Percentiles rank a stretch among this genome's conserved stretches.
Conservation (phyloP, 2,329 filamentous ascomycete species). For the Sphaerulina populicola region DNA sequence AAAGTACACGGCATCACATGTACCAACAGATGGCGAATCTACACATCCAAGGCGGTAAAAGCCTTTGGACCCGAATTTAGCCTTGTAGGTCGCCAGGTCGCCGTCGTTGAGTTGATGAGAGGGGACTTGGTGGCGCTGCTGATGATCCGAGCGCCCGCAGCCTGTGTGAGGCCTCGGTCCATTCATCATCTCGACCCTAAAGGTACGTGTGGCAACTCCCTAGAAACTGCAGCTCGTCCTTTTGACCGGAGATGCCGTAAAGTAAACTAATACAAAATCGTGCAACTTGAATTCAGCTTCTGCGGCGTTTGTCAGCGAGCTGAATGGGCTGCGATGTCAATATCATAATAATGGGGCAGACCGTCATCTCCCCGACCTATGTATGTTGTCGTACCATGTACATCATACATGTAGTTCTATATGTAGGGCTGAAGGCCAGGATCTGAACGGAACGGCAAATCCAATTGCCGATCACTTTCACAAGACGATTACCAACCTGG, state of each 20-base stretch:
- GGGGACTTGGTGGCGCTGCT: slow-evolving; percentile 5
- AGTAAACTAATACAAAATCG: no score
- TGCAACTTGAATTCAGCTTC: neutral
- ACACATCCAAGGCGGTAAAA: no score
- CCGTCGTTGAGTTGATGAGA: no score
- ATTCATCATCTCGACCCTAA: neutral
- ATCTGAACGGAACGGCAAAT: neutral
- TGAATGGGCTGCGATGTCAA: neutral
- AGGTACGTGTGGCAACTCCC: slow-evolving; percentile 5
- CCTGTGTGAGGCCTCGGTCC: neutral
- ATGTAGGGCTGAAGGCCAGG: slow-evolving; percentile 1
- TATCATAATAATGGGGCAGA: neutral
- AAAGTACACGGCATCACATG: no score
- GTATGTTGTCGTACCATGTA: no score
- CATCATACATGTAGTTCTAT: neutral
- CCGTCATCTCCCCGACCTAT: neutral
- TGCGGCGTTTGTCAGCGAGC: slow-evolving; percentile 2
- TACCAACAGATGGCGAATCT: no score
- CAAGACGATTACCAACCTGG: no score
- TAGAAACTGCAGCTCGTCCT: neutral
- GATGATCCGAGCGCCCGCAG: neutral
- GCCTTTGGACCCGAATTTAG: no score
- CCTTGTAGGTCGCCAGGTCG: no score
- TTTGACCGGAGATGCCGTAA: neutral
- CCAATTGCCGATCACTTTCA: no score